Evolutionary conservation across 768 basidiomycete species (phyloP).

Genomic region (Aureoboletus auriporus): DNA sequence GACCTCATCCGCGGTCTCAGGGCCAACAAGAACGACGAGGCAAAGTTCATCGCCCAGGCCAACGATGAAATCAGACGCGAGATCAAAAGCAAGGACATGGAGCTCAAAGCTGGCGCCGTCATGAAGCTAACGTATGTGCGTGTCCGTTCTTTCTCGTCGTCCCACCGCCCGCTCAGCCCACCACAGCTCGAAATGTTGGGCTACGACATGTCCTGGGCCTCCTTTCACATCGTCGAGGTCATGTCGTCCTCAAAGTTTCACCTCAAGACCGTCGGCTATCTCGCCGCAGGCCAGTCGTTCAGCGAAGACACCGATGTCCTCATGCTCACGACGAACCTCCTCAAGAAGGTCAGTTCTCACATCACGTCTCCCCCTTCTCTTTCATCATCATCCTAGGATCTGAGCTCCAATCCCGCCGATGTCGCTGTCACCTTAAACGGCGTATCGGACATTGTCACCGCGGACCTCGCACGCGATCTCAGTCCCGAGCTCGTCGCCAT

Average conservation of each 20-base stretch:
- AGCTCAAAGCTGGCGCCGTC: constrained; percentile 91
- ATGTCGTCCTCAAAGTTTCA: constrained; percentile 93
- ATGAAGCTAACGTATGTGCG: constrained; percentile 96
- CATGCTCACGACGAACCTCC: constrained; percentile 92
- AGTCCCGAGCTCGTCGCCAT: constrained; percentile 79
- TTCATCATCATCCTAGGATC: constrained; percentile 49
- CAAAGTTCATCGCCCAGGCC: constrained; percentile 87
- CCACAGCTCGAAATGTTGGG: constrained; percentile 93
- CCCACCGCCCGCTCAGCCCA: constrained; percentile 8
- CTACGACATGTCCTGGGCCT: constrained; percentile 92
- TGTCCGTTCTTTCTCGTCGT: constrained; percentile 15
- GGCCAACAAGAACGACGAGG: constrained; percentile 91
- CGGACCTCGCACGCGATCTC: constrained; percentile 89
- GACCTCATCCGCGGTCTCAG: constrained; percentile 94
- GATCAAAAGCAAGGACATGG: constrained; percentile 93
- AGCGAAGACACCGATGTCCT: constrained; percentile 93
- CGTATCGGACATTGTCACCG: constrained; percentile 78
- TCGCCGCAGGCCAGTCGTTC: constrained; percentile 90
- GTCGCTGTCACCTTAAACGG: constrained; percentile 76
- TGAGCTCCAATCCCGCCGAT: constrained; percentile 73
- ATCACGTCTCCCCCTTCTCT: not conserved
- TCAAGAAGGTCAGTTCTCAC: constrained; percentile 73
- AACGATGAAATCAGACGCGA: constrained; percentile 93
- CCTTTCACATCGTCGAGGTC: constrained; percentile 95
- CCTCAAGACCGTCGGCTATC: constrained; percentile 93